phyloP scores from a whole-genome alignment of 148 eudicot genomes.

The Nyssa sinensis region DNA sequence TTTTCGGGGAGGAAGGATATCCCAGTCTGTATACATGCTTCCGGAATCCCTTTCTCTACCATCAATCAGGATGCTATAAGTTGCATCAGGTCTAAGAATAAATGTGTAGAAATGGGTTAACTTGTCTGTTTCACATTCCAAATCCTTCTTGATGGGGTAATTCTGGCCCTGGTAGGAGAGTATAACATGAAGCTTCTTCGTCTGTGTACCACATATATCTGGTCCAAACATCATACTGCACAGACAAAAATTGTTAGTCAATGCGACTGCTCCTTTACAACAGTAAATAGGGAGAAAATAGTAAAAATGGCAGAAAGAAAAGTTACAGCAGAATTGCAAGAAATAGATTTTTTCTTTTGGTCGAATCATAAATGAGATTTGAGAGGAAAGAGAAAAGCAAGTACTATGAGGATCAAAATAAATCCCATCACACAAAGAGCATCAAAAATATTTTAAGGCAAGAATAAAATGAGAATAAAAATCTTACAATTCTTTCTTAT shows the following conservation, averaged over 20 bases:
- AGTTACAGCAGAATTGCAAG: neutral
- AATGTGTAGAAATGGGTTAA: slow-evolving; percentile 92
- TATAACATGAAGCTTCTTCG: slow-evolving; percentile 80
- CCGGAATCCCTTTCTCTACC: slow-evolving; percentile 90
- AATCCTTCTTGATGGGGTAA: slow-evolving; percentile 68
- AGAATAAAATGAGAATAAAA: too few species aligned
- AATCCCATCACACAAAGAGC: neutral
- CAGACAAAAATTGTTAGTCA: neutral
- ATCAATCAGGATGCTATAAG: slow-evolving; percentile 76
- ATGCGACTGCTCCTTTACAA: neutral
- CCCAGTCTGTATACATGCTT: slow-evolving; percentile 95
- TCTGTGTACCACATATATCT: slow-evolving; percentile 78
- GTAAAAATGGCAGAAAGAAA: too few species aligned
- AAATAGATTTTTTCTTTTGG: neutral
- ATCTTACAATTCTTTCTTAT: too few species aligned
- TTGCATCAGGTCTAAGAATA: slow-evolving; percentile 89
- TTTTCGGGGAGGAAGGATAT: slow-evolving; percentile 90
- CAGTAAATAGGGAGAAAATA: neutral
- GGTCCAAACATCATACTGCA: slow-evolving; percentile 90
- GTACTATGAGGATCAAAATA: too few species aligned
- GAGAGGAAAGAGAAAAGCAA: too few species aligned
- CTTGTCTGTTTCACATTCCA: slow-evolving; percentile 85
- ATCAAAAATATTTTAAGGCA: neutral
- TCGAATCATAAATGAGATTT: too few species aligned
- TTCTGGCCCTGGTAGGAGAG: slow-evolving; percentile 81